Evolutionary conservation across 2,329 filamentous ascomycete species (phyloP).

Genomic region (Scytalidium lignicola): DNA sequence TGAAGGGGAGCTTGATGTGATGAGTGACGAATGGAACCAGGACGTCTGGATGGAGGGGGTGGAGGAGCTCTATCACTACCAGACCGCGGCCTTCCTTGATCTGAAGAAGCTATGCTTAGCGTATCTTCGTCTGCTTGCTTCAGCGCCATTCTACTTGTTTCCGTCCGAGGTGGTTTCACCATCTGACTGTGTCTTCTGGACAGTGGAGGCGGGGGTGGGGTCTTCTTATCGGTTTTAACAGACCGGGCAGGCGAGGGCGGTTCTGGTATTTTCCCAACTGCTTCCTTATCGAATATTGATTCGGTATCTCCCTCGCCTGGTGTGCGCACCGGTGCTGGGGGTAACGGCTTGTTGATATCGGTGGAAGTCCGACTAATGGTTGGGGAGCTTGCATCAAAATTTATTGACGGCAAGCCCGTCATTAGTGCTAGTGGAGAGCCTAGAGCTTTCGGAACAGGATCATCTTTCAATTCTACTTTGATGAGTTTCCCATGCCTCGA

Average conservation of each 20-base stretch:
- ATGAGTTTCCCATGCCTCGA: slow-evolving; percentile 76
- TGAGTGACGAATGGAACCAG: slow-evolving; percentile 15
- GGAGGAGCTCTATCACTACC: slow-evolving; percentile 21
- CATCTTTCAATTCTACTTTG: slow-evolving; percentile 39
- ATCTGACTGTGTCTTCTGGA: slow-evolving; percentile 27
- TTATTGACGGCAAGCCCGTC: slow-evolving; percentile 16
- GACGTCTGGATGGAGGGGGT: slow-evolving; percentile 27
- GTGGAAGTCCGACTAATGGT: slow-evolving; percentile 30
- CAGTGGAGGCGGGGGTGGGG: slow-evolving; percentile 36
- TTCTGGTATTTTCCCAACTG: slow-evolving; percentile 47
- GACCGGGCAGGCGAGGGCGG: slow-evolving; percentile 28
- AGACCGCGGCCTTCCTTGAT: slow-evolving; percentile 12
- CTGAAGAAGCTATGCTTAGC: slow-evolving; percentile 7
- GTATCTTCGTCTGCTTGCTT: slow-evolving; percentile 23
- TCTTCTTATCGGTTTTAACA: slow-evolving; percentile 22
- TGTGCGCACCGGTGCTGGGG: slow-evolving; percentile 44
- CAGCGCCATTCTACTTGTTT: slow-evolving; percentile 18
- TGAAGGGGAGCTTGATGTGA: slow-evolving; percentile 15
- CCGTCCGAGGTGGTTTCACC: slow-evolving; percentile 17
- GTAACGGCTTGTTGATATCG: slow-evolving; percentile 59
- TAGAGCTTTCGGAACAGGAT: slow-evolving; percentile 31
- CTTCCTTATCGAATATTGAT: slow-evolving; percentile 49
- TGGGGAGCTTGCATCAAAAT: slow-evolving; percentile 11
- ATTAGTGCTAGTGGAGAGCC: slow-evolving; percentile 21
- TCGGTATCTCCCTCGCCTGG: slow-evolving; percentile 38